A percentile compares a stretch with the other conserved stretches of the same genome.
Evolutionary conservation across 176 grass and related monocot genomes (phyloP).

Genomic region (Musa itinerans): DNA sequence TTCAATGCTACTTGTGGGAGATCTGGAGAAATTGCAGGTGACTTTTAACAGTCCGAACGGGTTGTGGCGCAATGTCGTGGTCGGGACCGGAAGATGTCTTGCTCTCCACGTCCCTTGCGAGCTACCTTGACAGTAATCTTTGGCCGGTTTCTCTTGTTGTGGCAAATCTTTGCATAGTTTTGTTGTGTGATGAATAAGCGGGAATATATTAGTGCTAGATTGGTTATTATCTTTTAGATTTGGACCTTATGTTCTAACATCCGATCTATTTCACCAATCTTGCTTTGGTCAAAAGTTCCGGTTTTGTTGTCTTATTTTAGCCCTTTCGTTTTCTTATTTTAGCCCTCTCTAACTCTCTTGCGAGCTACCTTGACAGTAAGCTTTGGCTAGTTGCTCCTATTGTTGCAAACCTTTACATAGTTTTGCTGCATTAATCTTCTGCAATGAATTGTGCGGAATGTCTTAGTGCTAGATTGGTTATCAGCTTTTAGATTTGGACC

Average conservation of each 20-base stretch:
- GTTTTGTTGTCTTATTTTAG: no score
- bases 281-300: background rate
- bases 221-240: background rate
- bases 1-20: conserved; percentile 13
- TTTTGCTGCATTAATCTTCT: background rate
- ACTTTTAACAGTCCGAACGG: conserved; percentile 5
- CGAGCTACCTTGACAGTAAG: conserved; percentile 27
- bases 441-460: no score
- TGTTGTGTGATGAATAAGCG: background rate
- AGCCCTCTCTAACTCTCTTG: conserved; percentile 7
- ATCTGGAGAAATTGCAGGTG: background rate
- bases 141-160: background rate
- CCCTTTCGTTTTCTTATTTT: no score
- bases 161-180: background rate
- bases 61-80: conserved; percentile 29
- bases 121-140: conserved; percentile 26
- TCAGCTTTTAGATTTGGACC: no score
- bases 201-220: background rate
- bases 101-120: conserved; percentile 25
- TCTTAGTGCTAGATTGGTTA: no score
- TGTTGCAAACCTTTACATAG: background rate
- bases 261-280: background rate
- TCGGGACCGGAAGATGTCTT: conserved; percentile 24
- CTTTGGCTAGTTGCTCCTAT: background rate
- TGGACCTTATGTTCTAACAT: background rate